Percentiles rank a stretch among this genome's conserved stretches.
phyloP scores from a whole-genome alignment of 2,329 filamentous ascomycete genomes.

The Chrysoporthe deuterocubensis region DNA sequence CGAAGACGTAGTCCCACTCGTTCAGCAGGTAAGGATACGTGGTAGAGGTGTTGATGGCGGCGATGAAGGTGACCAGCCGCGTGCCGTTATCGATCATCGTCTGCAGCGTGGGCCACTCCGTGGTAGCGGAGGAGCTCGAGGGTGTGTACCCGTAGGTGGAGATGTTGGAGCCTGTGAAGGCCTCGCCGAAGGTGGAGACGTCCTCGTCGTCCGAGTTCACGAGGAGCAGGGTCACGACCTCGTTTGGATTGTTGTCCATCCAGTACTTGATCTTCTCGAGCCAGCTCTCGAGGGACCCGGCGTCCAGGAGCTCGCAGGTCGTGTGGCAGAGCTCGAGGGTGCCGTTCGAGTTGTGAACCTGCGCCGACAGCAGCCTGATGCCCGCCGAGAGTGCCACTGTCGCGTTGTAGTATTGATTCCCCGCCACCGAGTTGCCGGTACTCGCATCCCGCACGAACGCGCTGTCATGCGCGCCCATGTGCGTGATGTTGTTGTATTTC shows the following conservation, averaged over 20 bases:
- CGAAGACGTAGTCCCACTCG: slow-evolving; percentile 71
- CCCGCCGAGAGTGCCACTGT: slow-evolving; percentile 72
- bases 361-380: slow-evolving; percentile 71
- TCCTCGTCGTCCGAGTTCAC: slow-evolving; percentile 69
- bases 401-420: slow-evolving; percentile 76
- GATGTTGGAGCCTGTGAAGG: slow-evolving; percentile 64
- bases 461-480: slow-evolving; percentile 77
- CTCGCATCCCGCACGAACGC: slow-evolving; percentile 70
- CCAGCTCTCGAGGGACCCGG: slow-evolving; percentile 68
- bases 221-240: slow-evolving; percentile 75
- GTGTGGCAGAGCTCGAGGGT: slow-evolving; percentile 73
- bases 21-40: slow-evolving; percentile 62
- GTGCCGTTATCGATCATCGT: slow-evolving; percentile 67
- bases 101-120: slow-evolving; percentile 73
- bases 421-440: slow-evolving; percentile 65
- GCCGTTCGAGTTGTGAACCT: slow-evolving; percentile 67
- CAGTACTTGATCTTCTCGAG: slow-evolving; percentile 66
- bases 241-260: slow-evolving; percentile 71
- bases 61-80: slow-evolving; percentile 72
- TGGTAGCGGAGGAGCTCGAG: slow-evolving; percentile 44
- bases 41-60: slow-evolving; percentile 49
- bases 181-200: slow-evolving; percentile 56
- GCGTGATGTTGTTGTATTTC: slow-evolving; percentile 75
- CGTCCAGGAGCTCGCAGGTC: slow-evolving; percentile 69
- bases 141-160: slow-evolving; percentile 63